phyloP scores from a whole-genome alignment of 2,329 filamentous ascomycete genomes.

The Chaetothyriales sp. region DNA sequence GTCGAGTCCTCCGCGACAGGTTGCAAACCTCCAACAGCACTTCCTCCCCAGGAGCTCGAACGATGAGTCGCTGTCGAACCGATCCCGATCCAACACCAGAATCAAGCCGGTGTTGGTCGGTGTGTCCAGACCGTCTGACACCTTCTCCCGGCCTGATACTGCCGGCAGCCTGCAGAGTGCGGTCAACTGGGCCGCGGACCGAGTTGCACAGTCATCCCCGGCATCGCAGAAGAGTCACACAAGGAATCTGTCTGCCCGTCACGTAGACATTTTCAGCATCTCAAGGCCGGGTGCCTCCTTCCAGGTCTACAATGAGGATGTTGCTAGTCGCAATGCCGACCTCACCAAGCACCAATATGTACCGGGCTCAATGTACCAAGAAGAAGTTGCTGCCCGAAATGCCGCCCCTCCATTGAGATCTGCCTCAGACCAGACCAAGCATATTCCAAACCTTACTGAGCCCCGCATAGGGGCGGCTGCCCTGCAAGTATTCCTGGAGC shows the following conservation, averaged over 20 bases:
- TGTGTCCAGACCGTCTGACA: slow-evolving; percentile 8
- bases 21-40: neutral
- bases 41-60: neutral
- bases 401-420: slow-evolving; percentile 7
- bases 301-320: slow-evolving; percentile 14
- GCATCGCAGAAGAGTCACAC: slow-evolving; percentile 3
- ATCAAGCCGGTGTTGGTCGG: slow-evolving; percentile 9
- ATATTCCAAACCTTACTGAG: neutral
- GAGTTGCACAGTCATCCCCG: slow-evolving; percentile 5
- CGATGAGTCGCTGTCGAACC: neutral
- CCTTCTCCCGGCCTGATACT: slow-evolving; percentile 10
- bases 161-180: slow-evolving; percentile 15
- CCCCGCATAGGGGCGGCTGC: neutral
- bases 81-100: slow-evolving; percentile 1
- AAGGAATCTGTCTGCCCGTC: slow-evolving; percentile 8
- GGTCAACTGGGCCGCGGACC: slow-evolving; percentile 14
- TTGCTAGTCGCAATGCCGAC: slow-evolving; percentile 14
- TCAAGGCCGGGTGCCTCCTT: slow-evolving; percentile 4
- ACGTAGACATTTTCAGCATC: slow-evolving; percentile 16
- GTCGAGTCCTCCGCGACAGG: neutral
- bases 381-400: slow-evolving; percentile 17
- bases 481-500: neutral
- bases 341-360: slow-evolving; percentile 9
- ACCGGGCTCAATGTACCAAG: slow-evolving; percentile 13
- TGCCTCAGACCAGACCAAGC: neutral